Conservation (phyloP, 192 early-diverging fungal genomes). For the Mortierella alpina region DNA sequence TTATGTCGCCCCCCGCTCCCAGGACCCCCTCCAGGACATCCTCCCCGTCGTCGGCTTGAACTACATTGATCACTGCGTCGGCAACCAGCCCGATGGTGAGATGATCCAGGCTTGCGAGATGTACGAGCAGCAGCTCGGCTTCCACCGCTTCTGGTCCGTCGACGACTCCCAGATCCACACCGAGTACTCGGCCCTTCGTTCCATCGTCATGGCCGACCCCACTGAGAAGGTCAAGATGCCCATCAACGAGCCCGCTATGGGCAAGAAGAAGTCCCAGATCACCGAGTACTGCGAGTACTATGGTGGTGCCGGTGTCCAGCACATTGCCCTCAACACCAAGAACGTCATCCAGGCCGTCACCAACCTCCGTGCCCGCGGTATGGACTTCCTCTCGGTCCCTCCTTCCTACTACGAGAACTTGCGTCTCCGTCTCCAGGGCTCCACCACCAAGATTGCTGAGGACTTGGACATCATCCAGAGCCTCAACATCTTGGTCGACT, state of each 20-base stretch:
- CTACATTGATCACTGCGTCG: constrained; percentile 94
- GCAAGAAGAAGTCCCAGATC: constrained; percentile 96
- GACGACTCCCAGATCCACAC: constrained; percentile 97
- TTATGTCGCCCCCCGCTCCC: constrained; percentile 59
- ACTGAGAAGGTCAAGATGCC: constrained; percentile 95
- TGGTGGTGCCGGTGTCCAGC: constrained; percentile 87
- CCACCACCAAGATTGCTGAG: constrained; percentile 81
- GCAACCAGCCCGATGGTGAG: constrained; percentile 93
- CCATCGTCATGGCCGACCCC: constrained; percentile 95
- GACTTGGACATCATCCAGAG: constrained; percentile 84
- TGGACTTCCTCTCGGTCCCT: constrained; percentile 90
- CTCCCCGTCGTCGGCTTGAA: constrained; percentile 75
- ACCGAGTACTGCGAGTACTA: constrained; percentile 92
- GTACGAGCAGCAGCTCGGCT: constrained; percentile 91
- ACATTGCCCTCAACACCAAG: constrained; percentile 91
- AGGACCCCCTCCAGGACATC: constrained; percentile 68
- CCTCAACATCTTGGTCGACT: constrained; percentile 94
- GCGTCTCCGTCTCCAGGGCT: constrained; percentile 74
- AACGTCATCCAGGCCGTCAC: constrained; percentile 86
- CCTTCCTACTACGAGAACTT: constrained; percentile 90
- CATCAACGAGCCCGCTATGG: constrained; percentile 95
- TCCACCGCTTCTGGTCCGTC: constrained; percentile 98
- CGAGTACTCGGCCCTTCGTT: constrained; percentile 93
- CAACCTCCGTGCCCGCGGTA: constrained; percentile 86
- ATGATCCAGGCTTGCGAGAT: constrained; percentile 87